These are phyloP conservation scores for Neurospora tetraspora DNA, from an alignment of 495 filamentous ascomycete species.

Conservation along the genomic window DNA sequence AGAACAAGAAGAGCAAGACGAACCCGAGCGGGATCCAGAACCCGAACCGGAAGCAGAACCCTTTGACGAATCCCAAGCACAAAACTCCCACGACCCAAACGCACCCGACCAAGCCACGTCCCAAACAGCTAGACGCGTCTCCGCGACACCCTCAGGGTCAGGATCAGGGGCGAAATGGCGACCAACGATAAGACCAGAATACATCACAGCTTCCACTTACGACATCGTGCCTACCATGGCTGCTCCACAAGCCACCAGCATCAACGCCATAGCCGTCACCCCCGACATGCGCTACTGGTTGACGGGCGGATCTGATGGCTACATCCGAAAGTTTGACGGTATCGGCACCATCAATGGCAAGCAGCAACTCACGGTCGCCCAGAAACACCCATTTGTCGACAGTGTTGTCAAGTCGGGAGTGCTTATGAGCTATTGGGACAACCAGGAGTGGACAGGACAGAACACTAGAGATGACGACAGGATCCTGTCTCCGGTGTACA, in stretches of 20 bases:
- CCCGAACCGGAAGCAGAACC: slow-evolving; percentile 13
- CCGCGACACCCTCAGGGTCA: slow-evolving; percentile 38
- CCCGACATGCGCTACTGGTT: slow-evolving; percentile 95
- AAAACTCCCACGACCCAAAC: slow-evolving; percentile 44
- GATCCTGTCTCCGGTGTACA: slow-evolving; percentile 79
- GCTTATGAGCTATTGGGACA: slow-evolving; percentile 95
- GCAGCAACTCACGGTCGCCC: slow-evolving; percentile 85
- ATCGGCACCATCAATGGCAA: slow-evolving; percentile 91
- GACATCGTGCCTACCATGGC: slow-evolving; percentile 97
- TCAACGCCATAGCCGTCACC: slow-evolving; percentile 86
- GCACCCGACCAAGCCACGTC: slow-evolving; percentile 26
- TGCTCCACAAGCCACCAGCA: slow-evolving; percentile 87
- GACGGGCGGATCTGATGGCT: slow-evolving; percentile 87
- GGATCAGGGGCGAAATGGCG: slow-evolving; percentile 36
- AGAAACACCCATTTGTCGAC: slow-evolving; percentile 94
- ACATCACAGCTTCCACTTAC: slow-evolving; percentile 72
- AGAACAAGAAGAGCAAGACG: slow-evolving; percentile 46
- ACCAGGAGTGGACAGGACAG: slow-evolving; percentile 45
- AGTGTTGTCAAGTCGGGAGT: slow-evolving; percentile 91
- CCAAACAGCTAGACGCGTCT: slow-evolving; percentile 26
- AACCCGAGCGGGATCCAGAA: slow-evolving; percentile 21
- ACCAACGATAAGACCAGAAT: slow-evolving; percentile 68
- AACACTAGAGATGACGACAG: slow-evolving; percentile 39
- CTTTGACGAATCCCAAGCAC: slow-evolving; percentile 30
- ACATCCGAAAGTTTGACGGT: slow-evolving; percentile 93